Evolutionary conservation across 2,329 filamentous ascomycete species (phyloP), one percentile per base, ranked within the genome.

Genomic region (Talaromyces sp.): DNA sequence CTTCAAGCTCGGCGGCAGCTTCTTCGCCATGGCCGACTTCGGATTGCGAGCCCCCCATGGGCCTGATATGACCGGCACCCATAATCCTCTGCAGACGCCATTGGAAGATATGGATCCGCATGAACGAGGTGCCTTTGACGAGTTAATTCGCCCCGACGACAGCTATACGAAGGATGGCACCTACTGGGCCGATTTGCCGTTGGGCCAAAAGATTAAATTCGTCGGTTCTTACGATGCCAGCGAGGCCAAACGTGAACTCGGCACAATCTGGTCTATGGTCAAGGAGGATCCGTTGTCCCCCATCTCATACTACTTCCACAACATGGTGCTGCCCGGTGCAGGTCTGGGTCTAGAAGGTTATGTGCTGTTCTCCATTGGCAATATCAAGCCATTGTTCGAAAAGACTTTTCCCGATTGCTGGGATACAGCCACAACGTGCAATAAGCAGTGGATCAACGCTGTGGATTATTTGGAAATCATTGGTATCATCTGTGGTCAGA

Each of bases 291-390:
- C 92, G 27, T 80, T 97, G 14, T 89, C 87, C 50, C 91, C 92
- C 0, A 51, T 97, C n/a, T 78, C 82, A 20, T 94, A 87, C 81
- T 97, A 97, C 73, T 88, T 95, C 70, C 85, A 86, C 68, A 94
- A 96, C 70, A 93, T 92, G 75, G 88, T 97, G 49, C 85, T 97
- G 53, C 93, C 93, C 45, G 93, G 93, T 75, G 91, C 91, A 61
- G 93, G 93, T 70, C 85, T 97, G 47, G 88, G 91, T 70, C 83
- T 97, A 24, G 93, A 97, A 81, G 93, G 91, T 65, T 97, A 97
- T 69, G 92, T 97, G 37, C 83, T 97, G 17, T 97, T 97, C 81
- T 97, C 92, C 58, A 97, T 97, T 63, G 93, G 93, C 53, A 97
- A 96, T 74, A 79, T 97, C 60, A 86, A 89, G 68, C 89, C 92